Evolutionary conservation across 495 filamentous ascomycete genomes (phyloP).

Genomic region (Daldinia childiae): DNA sequence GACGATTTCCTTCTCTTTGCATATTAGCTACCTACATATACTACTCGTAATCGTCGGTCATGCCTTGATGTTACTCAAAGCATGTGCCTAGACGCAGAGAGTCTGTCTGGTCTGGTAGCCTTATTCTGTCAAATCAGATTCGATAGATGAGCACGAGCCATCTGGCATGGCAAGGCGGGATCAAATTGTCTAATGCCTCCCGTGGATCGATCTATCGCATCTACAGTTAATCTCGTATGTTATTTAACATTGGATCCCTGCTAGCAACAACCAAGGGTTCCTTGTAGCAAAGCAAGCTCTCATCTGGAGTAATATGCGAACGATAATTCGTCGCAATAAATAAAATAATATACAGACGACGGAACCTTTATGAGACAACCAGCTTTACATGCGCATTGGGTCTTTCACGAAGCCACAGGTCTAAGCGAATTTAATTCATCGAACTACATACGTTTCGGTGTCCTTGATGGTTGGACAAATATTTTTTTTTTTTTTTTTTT

Average conservation of each 20-base stretch:
- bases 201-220: constrained; percentile 23
- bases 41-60: constrained; percentile 25
- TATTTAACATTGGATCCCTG: neutral
- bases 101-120: neutral
- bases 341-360: constrained; percentile 1
- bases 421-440: constrained; percentile 4
- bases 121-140: constrained; percentile 13
- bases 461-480: constrained; percentile 24
- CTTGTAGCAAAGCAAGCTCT: constrained; percentile 5
- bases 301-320: constrained; percentile 4
- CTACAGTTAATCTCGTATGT: constrained; percentile 7
- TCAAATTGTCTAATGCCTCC: neutral
- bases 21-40: constrained; percentile 12
- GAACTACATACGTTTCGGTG: constrained; percentile 19
- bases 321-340: constrained; percentile 12
- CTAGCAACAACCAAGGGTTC: constrained; percentile 8
- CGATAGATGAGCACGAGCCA: constrained; percentile 19
- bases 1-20: constrained; percentile 21
- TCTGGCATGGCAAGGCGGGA: constrained; percentile 4
- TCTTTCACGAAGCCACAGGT: constrained; percentile 4
- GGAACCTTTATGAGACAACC: constrained; percentile 1
- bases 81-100: constrained; percentile 16
- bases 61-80: constrained; percentile 31
- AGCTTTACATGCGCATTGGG: neutral
- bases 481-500: neutral